phyloP scores from a whole-genome alignment of 2,329 filamentous ascomycete species.

The Lachnellula cervina region DNA sequence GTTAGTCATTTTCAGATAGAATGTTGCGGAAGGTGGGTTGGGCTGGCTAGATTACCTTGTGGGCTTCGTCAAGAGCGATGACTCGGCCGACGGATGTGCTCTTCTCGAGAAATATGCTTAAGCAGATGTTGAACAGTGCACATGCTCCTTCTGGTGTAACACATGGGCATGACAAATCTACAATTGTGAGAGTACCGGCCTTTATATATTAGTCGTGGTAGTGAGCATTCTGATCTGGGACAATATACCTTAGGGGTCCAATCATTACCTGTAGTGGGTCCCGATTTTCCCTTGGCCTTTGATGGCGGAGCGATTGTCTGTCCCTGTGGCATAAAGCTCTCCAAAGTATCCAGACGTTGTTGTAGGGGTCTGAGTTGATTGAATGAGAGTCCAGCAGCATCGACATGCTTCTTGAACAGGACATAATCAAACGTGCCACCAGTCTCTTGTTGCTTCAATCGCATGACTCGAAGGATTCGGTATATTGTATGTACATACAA shows the following conservation, averaged over 20 bases:
- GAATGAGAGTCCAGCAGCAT: constrained; percentile 38
- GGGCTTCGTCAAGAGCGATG: constrained; percentile 70
- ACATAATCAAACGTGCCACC: constrained; percentile 40
- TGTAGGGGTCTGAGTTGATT: constrained; percentile 51
- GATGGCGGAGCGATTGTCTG: constrained; percentile 4
- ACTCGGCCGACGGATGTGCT: constrained; percentile 47
- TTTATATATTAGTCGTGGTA: constrained; percentile 9
- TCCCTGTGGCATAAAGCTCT: constrained; percentile 53
- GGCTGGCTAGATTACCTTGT: constrained; percentile 48
- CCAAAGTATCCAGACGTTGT: constrained; percentile 56
- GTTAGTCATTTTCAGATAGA: background rate
- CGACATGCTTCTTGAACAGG: constrained; percentile 34
- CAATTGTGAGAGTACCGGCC: constrained; percentile 54
- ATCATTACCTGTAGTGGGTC: constrained; percentile 11
- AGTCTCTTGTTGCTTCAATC: constrained; percentile 33
- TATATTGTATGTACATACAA: constrained; percentile 48
- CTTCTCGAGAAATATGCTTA: constrained; percentile 60
- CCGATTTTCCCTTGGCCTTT: background rate
- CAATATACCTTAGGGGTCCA: constrained; percentile 21
- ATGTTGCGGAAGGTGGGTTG: background rate
- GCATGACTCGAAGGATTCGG: constrained; percentile 48
- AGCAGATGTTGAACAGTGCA: constrained; percentile 65
- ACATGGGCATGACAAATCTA: constrained; percentile 71
- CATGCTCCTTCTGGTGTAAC: constrained; percentile 64
- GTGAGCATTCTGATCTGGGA: background rate